Percentiles rank a stretch among this genome's conserved stretches.
These are phyloP conservation scores for Globisporangium apiculatum DNA, from an alignment of 352 stramenopile genomes.

Conservation along the genomic window DNA sequence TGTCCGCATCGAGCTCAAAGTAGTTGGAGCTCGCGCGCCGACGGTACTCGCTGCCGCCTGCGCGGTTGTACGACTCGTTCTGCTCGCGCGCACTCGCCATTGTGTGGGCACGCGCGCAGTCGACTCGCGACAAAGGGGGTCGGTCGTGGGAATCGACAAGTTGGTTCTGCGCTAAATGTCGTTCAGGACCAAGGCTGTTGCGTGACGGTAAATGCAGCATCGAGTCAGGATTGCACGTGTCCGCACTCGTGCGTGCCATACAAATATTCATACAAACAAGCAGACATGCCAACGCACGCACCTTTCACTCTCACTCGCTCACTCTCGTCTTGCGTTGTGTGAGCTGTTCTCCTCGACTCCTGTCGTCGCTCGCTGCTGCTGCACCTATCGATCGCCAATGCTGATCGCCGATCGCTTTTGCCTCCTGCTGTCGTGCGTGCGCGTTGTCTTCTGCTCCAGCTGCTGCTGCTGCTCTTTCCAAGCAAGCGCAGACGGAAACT, in stretches of 20 bases:
- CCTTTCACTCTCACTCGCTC: neutral
- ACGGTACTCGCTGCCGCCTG: constrained; percentile 16
- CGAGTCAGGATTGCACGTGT: too few species aligned
- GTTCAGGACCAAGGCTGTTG: too few species aligned
- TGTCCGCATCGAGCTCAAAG: constrained; percentile 73
- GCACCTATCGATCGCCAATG: neutral
- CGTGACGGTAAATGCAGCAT: too few species aligned
- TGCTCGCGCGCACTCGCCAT: constrained; percentile 7
- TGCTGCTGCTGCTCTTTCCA: neutral
- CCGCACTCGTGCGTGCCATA: too few species aligned
- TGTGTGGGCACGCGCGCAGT: neutral
- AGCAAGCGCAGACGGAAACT: neutral
- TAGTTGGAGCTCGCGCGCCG: constrained; percentile 76
- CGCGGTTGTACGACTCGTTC: constrained; percentile 9
- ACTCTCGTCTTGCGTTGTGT: neutral
- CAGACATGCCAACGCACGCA: too few species aligned
- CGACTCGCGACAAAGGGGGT: neutral
- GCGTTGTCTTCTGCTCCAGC: too few species aligned
- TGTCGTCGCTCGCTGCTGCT: neutral
- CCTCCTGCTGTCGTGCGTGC: too few species aligned
- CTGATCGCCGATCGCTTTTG: too few species aligned
- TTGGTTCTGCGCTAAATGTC: too few species aligned
- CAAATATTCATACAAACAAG: too few species aligned
- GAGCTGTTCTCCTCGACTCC: neutral
- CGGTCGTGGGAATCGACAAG: too few species aligned